Base-by-base conservation (phyloP, 108 stramenopile genomes). In the Chaetoceros tenuissimus region DNA sequence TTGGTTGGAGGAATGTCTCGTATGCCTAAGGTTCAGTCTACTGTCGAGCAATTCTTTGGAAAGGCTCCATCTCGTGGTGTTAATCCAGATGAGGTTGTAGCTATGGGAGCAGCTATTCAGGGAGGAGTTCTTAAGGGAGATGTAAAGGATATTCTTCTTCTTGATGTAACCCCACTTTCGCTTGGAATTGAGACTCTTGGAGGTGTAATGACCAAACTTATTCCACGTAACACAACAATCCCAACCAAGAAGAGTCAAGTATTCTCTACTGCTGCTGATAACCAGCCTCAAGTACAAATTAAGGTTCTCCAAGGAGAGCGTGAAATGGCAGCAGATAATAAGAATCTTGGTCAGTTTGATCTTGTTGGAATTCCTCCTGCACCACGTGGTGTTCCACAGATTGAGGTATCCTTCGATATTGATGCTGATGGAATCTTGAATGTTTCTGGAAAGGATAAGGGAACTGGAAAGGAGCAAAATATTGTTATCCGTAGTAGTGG, bases 61-160 rank as follows among this genome's bases (percentile, higher is more conserved):
- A 87, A 84, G 62, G 62, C 64, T 58, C 85, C 89, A 17, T 74
- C 72, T 56, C 74, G 94, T 28, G 96, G 96, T 24, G 99, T 99
- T 48, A 99, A 99, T 73, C 98, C 99, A 52, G 99, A 99, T 69
- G 99, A 99, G 72, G 99, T 99, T 43, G 99, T 99, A 29, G 99
- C 99, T 58, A 98, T 99, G 96, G 99, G 99, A 48, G 99, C 99
- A 10, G 99, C 99, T 57, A 99, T 99, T 72, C 97, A 98, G 76
- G 99, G 98, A 48, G 99, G 99, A 44, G 97, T 99, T 28, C 75
- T 98, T 46, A 87, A 96, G 70, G 99, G 98, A 5, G 98, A 98
- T 73, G 97, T 99, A 49, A 99, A 97, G 84, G 99, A 99, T 74
- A 96, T 99, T 66, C 68, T 99, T 28, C 63, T 99, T 31, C 63